These are phyloP conservation scores for Papiliotrema laurentii DNA, from an alignment of 1,284 basidiomycete species.

Conservation along the genomic window DNA sequence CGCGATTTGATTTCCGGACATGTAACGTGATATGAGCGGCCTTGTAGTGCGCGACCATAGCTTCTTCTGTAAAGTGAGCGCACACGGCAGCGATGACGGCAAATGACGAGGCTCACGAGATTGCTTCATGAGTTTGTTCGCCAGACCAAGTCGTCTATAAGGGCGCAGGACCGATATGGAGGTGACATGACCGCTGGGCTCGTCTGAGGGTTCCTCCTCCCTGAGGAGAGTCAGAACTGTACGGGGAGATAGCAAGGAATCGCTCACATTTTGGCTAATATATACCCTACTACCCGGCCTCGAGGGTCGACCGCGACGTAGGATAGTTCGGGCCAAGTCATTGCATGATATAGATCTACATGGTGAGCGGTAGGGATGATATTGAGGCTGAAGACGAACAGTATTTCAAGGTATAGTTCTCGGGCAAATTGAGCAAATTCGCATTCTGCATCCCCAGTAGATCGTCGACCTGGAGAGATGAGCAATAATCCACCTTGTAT, in stretches of 20 bases:
- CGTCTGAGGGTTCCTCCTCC: slow-evolving; percentile 65
- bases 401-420: slow-evolving; percentile 81
- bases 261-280: slow-evolving; percentile 83
- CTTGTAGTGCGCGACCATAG: slow-evolving; percentile 76
- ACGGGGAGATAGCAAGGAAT: background rate
- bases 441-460: slow-evolving; percentile 86
- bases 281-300: slow-evolving; percentile 89
- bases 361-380: background rate
- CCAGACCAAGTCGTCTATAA: slow-evolving; percentile 77
- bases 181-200: slow-evolving; percentile 77
- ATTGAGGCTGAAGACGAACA: slow-evolving; percentile 55
- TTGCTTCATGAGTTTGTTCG: slow-evolving; percentile 80
- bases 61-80: slow-evolving; percentile 58
- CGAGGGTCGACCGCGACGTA: slow-evolving; percentile 89
- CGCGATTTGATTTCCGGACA: slow-evolving; percentile 80
- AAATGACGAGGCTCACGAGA: slow-evolving; percentile 58
- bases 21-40: slow-evolving; percentile 75
- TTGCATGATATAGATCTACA: slow-evolving; percentile 77
- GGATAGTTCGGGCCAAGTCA: slow-evolving; percentile 91
- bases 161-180: slow-evolving; percentile 83
- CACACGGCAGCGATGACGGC: too few species aligned
- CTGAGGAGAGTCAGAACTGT: slow-evolving; percentile 37
- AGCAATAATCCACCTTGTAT: too few species aligned
- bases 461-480: slow-evolving; percentile 52
- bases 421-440: slow-evolving; percentile 79